These are phyloP conservation scores for Fusarium bulbicola DNA, from an alignment of 2,329 filamentous ascomycete species.

Conservation along the genomic window DNA sequence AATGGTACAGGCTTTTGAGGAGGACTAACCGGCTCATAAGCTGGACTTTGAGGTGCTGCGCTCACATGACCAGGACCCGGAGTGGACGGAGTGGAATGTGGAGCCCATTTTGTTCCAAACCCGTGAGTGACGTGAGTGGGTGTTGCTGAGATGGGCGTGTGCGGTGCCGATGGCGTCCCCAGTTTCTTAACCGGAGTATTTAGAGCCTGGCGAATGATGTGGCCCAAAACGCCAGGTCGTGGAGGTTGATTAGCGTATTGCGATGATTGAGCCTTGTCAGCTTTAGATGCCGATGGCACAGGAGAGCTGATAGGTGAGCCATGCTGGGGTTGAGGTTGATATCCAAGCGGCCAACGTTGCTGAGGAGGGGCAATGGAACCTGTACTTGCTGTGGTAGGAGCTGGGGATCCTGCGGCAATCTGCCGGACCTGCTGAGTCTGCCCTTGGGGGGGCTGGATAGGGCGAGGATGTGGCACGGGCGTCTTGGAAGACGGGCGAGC, in stretches of 20 bases:
- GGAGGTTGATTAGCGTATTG: constrained; percentile 47
- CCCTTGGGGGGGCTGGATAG: constrained; percentile 45
- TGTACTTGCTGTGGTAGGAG: constrained; percentile 34
- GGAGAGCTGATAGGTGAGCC: constrained; percentile 39
- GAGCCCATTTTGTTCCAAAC: constrained; percentile 67
- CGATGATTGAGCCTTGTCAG: constrained; percentile 40
- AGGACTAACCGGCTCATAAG: constrained; percentile 68
- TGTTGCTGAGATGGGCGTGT: constrained; percentile 48
- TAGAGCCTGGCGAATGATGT: constrained; percentile 52
- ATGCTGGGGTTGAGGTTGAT: constrained; percentile 44
- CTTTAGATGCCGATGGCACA: constrained; percentile 37
- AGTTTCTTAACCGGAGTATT: constrained; percentile 47
- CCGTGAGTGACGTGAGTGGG: constrained; percentile 45
- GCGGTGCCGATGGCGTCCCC: constrained; percentile 47
- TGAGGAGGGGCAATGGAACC: constrained; percentile 42
- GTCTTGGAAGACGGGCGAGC: constrained; percentile 46
- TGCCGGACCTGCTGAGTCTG: constrained; percentile 42
- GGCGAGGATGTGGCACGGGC: constrained; percentile 48
- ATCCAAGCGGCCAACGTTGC: constrained; percentile 48
- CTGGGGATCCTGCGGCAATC: constrained; percentile 46
- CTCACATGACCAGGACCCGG: constrained; percentile 53
- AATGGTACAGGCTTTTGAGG: constrained; percentile 52
- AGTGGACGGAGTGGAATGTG: constrained; percentile 66
- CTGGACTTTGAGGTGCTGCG: constrained; percentile 59
- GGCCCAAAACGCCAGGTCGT: constrained; percentile 52